Evolutionary conservation across 257 asterid species (phyloP).

Genomic region (Ophiorrhiza pumila): DNA sequence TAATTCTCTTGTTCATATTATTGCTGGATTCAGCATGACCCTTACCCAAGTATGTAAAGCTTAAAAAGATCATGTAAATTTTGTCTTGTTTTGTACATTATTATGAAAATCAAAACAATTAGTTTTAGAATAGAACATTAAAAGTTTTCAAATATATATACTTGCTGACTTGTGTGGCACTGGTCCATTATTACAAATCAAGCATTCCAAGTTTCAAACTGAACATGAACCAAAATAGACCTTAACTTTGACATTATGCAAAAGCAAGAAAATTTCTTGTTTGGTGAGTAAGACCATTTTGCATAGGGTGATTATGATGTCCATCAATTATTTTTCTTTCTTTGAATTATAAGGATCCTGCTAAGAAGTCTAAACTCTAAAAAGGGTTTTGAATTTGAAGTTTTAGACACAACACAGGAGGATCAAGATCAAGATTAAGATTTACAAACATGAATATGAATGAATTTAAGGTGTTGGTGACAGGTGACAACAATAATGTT

Average conservation of each 20-base stretch:
- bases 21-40: not conserved
- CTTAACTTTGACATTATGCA: not conserved
- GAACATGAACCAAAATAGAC: not conserved
- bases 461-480: too few relatives aligned
- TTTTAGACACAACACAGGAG: not conserved
- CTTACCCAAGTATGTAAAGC: not conserved
- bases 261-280: not conserved
- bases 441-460: too few relatives aligned
- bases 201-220: not conserved
- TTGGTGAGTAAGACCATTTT: not conserved
- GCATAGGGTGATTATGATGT: too few relatives aligned
- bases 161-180: too few relatives aligned
- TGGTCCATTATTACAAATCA: not conserved
- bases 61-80: not conserved
- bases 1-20: not conserved
- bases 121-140: too few relatives aligned
- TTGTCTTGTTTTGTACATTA: not conserved
- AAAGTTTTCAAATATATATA: too few relatives aligned
- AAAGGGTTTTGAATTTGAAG: conserved; percentile 1
- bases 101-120: not conserved
- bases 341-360: not conserved
- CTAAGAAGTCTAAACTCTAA: not conserved
- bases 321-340: not conserved
- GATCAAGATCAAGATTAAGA: too few relatives aligned
- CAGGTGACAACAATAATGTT: conserved; percentile 13